Base-by-base conservation (phyloP, 2,329 filamentous ascomycete genomes). In the Apiospora sp. region DNA sequence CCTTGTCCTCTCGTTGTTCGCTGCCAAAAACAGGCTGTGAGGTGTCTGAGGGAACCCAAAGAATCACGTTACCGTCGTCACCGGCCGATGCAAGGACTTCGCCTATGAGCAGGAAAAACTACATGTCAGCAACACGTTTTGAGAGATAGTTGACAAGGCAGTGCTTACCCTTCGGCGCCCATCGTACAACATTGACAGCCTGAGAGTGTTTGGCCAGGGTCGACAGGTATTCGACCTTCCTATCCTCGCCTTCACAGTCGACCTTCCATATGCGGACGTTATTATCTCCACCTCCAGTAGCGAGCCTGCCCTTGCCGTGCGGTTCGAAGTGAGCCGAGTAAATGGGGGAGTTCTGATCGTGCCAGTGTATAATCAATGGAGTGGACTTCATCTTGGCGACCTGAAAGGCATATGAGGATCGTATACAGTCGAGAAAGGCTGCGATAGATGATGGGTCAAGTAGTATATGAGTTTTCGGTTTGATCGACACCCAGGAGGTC, bases 261-360 rank as follows among this genome's bases (percentile, higher is more conserved):
- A 99, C 89, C 84, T 92, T 96, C 96, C 96, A 99, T 79, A 99
- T 75, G 70, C 96, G 90, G 79, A 99, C 95, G 85, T 98, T 96
- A 83, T 97, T 97, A 84, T 99, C 96, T 82, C 96, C 96, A 79
- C 96, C 96, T 75, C 93, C 96, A 13, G 96, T 99, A 73, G 96
- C 96, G 75, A 99, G 86, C 79, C 96, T 92, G 71, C 95, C 95
- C 83, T 96, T 98, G 75, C 94, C 95, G 80, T 94, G 89, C 68
- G 94, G 94, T 82, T 99, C 96, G 82, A 98, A 99, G 83, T 98
- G 96, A 78, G 95, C 94, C 61, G 96, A 98, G 86, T 98, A 99
- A 82, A 99, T 95, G 73, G 96, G 96, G 79, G 94, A 92, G 85
- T 97, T 98, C 81, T 98, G 94, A 83, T 98, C 94, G 85, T 99